Evolutionary conservation across 495 filamentous ascomycete genomes (phyloP), one percentile per base, ranked within the genome.

Genomic region (Platismatia glauca): DNA sequence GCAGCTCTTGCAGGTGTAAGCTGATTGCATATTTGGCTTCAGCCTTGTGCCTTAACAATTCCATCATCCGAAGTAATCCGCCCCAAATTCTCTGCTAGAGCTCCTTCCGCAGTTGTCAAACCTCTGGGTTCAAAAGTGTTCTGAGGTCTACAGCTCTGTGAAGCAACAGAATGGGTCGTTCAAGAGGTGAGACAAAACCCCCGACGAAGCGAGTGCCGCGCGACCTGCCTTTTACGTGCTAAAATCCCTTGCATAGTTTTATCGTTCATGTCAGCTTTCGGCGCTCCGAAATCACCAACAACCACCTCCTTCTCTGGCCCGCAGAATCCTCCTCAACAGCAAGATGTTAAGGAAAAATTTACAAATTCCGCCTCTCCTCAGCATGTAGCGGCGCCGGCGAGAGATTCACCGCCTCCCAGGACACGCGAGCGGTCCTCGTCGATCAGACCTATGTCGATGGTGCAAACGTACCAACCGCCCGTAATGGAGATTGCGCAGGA

Each of bases 401-500:
- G 67, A 67, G 74, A 77, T 29, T 76, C 76, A 33, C 71, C 69
- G 18, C 60, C 69, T 52, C 71, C 66, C 4, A 60, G 62, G 62
- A 73, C 69, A 18, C 63, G 68, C 9, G 76, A 74, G 61, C 74
- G 74, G 55, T 71, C 72, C 27, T 72, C 75, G 8, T 82, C 82
- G 31, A 24, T 48, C 13, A 77, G 85, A 48, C 85, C 85, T 13
- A 77, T 77, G 43, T 87, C 85, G 18, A 84, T 85, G 75, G 71
- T 82, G 22, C 89, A 96, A 68, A 84, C 89, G 44, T 93, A 92
- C 71, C 88, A 94, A 65, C 95, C 93, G 65, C 91, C 89, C 63
- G 72, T 89, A 66, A 89, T 96, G 84, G 86, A 95, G 64, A 82
- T 95, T 57, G 84, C 82, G 64, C 79, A 84, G 58, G 90, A 96